phyloP scores from a whole-genome alignment of 805 yeast species.

The Candida odintsovae region DNA sequence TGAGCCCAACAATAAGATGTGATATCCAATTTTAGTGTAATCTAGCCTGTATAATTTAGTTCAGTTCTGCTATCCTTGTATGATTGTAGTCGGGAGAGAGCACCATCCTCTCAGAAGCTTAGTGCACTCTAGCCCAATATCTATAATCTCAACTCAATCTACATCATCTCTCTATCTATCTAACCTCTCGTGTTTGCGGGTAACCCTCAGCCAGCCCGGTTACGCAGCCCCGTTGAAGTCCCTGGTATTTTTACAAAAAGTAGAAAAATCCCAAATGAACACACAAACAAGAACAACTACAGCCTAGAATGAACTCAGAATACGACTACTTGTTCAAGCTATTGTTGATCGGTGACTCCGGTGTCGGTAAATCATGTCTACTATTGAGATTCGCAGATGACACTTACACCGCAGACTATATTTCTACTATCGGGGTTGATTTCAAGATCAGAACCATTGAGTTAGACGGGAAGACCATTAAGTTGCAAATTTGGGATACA shows the following conservation, averaged over 20 bases:
- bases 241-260: neutral
- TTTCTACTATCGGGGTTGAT: conserved; percentile 97
- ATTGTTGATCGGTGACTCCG: conserved; percentile 94
- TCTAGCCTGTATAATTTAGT: neutral
- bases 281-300: neutral
- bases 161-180: no score
- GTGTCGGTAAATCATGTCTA: conserved; percentile 96
- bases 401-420: conserved; percentile 94
- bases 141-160: no score
- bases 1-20: neutral
- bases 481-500: conserved; percentile 98
- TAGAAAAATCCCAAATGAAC: neutral
- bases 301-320: conserved; percentile 68
- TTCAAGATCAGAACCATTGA: conserved; percentile 87
- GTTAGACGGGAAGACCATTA: conserved; percentile 93
- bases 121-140: no score
- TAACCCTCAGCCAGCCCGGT: neutral
- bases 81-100: no score
- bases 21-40: neutral
- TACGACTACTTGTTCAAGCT: conserved; percentile 97
- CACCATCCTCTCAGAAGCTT: no score
- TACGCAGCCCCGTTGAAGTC: neutral
- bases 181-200: neutral
- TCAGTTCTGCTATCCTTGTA: neutral
- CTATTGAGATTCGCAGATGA: conserved; percentile 94